Base-by-base conservation (phyloP, 257 asterid species). In the Solanum infundibuliforme region DNA sequence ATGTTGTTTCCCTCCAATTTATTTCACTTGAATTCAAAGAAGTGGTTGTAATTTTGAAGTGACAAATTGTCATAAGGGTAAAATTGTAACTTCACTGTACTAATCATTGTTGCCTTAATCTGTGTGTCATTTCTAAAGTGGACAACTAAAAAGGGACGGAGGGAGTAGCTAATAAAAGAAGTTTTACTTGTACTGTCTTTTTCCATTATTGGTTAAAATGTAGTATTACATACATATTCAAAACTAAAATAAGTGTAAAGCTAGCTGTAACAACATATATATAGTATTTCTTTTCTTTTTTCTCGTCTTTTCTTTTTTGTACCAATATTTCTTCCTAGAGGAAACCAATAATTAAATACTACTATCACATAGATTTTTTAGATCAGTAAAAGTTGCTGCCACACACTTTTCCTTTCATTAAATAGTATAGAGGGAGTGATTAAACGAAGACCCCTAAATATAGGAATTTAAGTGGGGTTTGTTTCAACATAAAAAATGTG, bases 211-310 rank as follows among this genome's bases (percentile, higher is more conserved):
- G 72, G 91, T 7, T 62, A 74, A 52, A 84, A 25, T 27, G n/a
- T 52, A 52, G 60, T 21, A n/a, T 3, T 32, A 52, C 36, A 29
- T 77, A 7, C 62, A 77, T 77, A 77, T 7, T 41, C 36, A 31
- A 71, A 71, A 79, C 27, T 72, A 66, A 29, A 29, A 13, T 36
- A 71, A 52, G 58, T 76, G 48, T 16, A 73, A 84, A 18, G 87
- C 85, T 88, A 25, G 74, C 36, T 69, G 88, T 83, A 90, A 88
- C 60, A 88, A 88, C 84, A 86, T 89, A 90, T 68, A 6, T 48
- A 52, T 55, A 84, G 31, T 86, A 8, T 8, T 38, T 88, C 55
- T 83, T 83, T 48, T 84, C 34, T 7, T 20, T 31, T 9, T 38
- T 21, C 12, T 20, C 27, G 12, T 41, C 65, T 18, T n/a, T 74